A percentile compares a stretch with the other conserved stretches of the same genome.
Evolutionary conservation across 2,329 filamentous ascomycete genomes (phyloP).

Genomic region (Epichloe uncinata): DNA sequence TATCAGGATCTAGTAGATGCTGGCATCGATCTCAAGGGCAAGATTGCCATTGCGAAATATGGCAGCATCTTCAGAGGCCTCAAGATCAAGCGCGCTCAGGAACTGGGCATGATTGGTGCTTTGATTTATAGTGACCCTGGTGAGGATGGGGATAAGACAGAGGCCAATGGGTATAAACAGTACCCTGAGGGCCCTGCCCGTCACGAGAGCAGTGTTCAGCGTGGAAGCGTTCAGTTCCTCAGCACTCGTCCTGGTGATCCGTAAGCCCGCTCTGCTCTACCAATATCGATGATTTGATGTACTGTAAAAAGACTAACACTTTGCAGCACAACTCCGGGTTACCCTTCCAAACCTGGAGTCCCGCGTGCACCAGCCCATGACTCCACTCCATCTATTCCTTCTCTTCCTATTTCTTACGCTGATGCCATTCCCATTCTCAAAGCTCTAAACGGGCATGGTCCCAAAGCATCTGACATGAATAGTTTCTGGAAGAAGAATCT

Average conservation of each 20-base stretch:
- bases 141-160: slow-evolving; percentile 71
- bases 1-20: slow-evolving; percentile 69
- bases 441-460: slow-evolving; percentile 79
- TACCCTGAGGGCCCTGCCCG: slow-evolving; percentile 83
- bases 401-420: slow-evolving; percentile 75
- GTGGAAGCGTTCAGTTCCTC: slow-evolving; percentile 74
- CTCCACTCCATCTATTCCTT: slow-evolving; percentile 73
- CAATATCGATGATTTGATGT: not conserved
- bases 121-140: slow-evolving; percentile 82
- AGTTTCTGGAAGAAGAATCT: slow-evolving; percentile 56
- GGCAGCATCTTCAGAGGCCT: slow-evolving; percentile 78
- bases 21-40: slow-evolving; percentile 64
- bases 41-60: slow-evolving; percentile 79
- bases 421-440: slow-evolving; percentile 83
- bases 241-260: slow-evolving; percentile 61
- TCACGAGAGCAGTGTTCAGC: slow-evolving; percentile 78
- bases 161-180: slow-evolving; percentile 61
- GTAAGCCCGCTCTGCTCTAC: slow-evolving; percentile 13
- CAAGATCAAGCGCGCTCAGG: slow-evolving; percentile 85
- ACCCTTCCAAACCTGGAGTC: slow-evolving; percentile 77
- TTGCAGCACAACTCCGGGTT: slow-evolving; percentile 67
- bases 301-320: not conserved
- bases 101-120: slow-evolving; percentile 76
- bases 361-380: slow-evolving; percentile 58
- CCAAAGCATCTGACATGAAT: slow-evolving; percentile 60